Percentiles rank a stretch among this genome's conserved stretches.
Conservation (phyloP, 2,329 filamentous ascomycete species). For the Phialophora macrospora region DNA sequence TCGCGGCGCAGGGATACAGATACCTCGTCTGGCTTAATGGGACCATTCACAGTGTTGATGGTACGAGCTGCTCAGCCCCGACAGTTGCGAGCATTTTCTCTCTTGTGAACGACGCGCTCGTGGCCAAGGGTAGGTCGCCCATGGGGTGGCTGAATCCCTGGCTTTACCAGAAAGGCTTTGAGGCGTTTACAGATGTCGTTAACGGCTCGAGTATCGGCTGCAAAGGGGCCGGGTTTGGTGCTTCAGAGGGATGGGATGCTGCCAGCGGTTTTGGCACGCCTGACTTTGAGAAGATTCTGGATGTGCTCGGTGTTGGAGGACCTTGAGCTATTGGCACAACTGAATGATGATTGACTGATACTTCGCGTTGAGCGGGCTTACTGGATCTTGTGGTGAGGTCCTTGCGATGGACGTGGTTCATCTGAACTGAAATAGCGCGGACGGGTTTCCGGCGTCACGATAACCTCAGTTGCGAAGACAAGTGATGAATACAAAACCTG, state of each 20-base stretch:
- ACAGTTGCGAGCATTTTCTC: slow-evolving; percentile 63
- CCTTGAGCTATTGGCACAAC: neutral
- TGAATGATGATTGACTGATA: neutral
- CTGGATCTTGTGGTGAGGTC: neutral
- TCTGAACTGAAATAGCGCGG: neutral
- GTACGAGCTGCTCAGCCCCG: slow-evolving; percentile 60
- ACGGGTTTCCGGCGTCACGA: neutral
- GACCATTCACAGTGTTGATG: slow-evolving; percentile 44
- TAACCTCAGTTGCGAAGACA: neutral
- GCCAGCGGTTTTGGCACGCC: slow-evolving; percentile 49
- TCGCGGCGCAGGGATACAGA: slow-evolving; percentile 63
- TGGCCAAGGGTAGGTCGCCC: slow-evolving; percentile 55
- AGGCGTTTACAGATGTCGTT: slow-evolving; percentile 56
- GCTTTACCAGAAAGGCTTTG: slow-evolving; percentile 58
- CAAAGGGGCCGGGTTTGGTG: slow-evolving; percentile 44
- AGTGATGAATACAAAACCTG: neutral
- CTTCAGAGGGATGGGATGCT: slow-evolving; percentile 49
- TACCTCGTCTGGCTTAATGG: slow-evolving; percentile 54
- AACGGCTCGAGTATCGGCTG: slow-evolving; percentile 46
- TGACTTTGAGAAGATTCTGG: slow-evolving; percentile 38
- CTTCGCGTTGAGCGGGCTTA: neutral
- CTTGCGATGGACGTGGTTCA: neutral
- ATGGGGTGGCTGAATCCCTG: slow-evolving; percentile 67
- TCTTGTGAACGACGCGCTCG: slow-evolving; percentile 66
- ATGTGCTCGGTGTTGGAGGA: slow-evolving; percentile 28